Base-by-base conservation (phyloP, 2,329 filamentous ascomycete species). In the Fusarium palustre region DNA sequence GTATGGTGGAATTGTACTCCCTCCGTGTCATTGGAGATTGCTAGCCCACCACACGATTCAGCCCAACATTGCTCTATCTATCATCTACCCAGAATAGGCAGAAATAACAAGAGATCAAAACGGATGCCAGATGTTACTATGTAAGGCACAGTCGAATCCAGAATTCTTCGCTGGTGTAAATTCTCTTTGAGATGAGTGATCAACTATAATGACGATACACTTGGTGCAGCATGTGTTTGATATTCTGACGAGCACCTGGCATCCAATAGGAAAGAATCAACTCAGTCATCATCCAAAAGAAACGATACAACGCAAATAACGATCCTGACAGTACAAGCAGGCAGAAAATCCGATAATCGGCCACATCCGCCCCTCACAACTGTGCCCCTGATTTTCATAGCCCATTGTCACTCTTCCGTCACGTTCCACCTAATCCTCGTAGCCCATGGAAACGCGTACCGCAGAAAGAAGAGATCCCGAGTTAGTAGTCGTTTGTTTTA, bases 381-480 rank as follows among this genome's bases (percentile, higher is more conserved):
- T 22, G 24, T 18, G 36, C 57, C 41, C 36, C 34, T 52, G 46
- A 59, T 25, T 36, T 41, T 39, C 20, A 41, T 31, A 18, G 5
- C 24, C 22, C 34, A 16, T 15, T 31, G 16, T 30, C 54, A 65
- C 60, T 54, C 47, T 53, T 65, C 54, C n/a, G 54, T 31, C 10
- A 65, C 4, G 42, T 49, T 65, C 53, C 48, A 25, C 16, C 13
- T 3, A 47, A 39, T 11, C 5, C 16, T 20, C 10, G 31, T 59
- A 54, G 7, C 25, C 20, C 20, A 9, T 9, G 38, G 25, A 31
- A 24, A 54, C 20, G 20, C n/a, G 33, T 3, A 3, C 0, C 13
- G 9, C 25, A 15, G 16, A 41, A 7, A 43, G 11, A 8, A 7
- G 24, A 15, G 2, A 4, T 24, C 0, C 5, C 2, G 6, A 5